These are phyloP conservation scores for Phoenix dactylifera DNA, from an alignment of 176 grass and related monocot genomes.

Conservation along the genomic window DNA sequence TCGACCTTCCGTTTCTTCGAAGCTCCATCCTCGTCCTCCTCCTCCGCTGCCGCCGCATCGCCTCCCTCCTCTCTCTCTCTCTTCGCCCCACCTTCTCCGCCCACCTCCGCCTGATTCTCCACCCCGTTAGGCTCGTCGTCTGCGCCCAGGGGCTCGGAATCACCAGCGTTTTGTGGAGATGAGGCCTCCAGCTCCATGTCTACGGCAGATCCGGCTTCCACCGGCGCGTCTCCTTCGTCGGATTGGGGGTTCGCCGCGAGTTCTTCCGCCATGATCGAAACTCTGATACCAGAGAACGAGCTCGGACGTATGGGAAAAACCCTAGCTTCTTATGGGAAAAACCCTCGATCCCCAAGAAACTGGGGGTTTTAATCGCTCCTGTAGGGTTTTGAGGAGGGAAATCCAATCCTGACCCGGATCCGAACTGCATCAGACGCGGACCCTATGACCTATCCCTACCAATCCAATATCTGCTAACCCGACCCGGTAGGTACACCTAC, in stretches of 20 bases:
- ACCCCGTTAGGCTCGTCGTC: conserved; percentile 1
- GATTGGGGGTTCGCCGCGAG: neutral
- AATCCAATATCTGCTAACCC: no score
- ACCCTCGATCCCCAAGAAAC: no score
- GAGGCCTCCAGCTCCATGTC: neutral
- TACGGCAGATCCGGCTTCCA: neutral
- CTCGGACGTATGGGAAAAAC: no score
- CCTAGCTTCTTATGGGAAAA: no score
- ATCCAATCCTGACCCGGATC: no score
- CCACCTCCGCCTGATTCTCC: conserved; percentile 24
- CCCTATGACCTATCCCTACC: no score
- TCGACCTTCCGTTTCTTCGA: conserved; percentile 30
- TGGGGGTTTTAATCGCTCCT: no score
- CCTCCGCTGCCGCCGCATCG: neutral
- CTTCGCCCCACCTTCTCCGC: conserved; percentile 16
- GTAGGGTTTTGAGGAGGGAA: no score
- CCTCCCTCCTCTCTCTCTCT: conserved; percentile 6
- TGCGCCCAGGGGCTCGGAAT: neutral
- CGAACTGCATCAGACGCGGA: no score
- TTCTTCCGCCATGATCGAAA: conserved; percentile 20
- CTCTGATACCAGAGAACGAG: neutral
- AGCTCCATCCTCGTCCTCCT: conserved; percentile 11
- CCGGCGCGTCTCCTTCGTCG: neutral
- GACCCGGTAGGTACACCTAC: no score
- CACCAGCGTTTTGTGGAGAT: no score